Percentiles rank a stretch among this genome's conserved stretches.
phyloP scores from a whole-genome alignment of 257 asterid genomes.

The Nicotiana tomentosiformis region DNA sequence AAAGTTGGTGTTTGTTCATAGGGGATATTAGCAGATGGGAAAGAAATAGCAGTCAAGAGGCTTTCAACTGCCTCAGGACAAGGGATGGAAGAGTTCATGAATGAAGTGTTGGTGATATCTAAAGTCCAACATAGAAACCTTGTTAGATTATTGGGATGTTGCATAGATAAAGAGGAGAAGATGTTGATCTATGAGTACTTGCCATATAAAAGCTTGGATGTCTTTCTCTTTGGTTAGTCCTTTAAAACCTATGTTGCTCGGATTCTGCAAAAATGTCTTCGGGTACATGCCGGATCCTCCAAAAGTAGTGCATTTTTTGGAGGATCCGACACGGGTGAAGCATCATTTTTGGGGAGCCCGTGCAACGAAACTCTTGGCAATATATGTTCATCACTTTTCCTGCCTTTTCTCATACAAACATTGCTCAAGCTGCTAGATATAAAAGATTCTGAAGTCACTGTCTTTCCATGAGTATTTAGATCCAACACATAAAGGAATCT shows the following conservation, averaged over 20 bases:
- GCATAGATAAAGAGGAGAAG: slow-evolving; percentile 48
- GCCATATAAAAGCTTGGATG: slow-evolving; percentile 42
- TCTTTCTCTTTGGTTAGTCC: slow-evolving; percentile 29
- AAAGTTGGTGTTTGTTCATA: slow-evolving; percentile 6
- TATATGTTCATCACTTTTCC: neutral
- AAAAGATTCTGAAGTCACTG: neutral
- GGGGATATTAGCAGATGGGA: slow-evolving; percentile 46
- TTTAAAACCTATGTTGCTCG: neutral
- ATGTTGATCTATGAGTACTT: slow-evolving; percentile 56
- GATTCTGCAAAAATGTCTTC: too few relatives aligned
- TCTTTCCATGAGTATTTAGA: slow-evolving; percentile 18
- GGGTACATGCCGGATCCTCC: too few relatives aligned
- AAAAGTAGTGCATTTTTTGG: too few relatives aligned
- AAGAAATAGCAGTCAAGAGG: slow-evolving; percentile 58
- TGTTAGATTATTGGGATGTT: slow-evolving; percentile 47
- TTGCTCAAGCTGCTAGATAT: neutral
- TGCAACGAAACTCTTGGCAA: too few relatives aligned
- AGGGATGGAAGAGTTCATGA: slow-evolving; percentile 56
- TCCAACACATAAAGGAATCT: slow-evolving; percentile 4
- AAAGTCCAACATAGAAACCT: slow-evolving; percentile 62
- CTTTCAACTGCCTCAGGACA: slow-evolving; percentile 53
- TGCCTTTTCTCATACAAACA: too few relatives aligned
- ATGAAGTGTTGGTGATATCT: slow-evolving; percentile 49
- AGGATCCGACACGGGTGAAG: too few relatives aligned
- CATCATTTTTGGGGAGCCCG: too few relatives aligned